Base-by-base conservation (phyloP, 1,284 basidiomycete genomes). In the Malassezia sympodialis region DNA sequence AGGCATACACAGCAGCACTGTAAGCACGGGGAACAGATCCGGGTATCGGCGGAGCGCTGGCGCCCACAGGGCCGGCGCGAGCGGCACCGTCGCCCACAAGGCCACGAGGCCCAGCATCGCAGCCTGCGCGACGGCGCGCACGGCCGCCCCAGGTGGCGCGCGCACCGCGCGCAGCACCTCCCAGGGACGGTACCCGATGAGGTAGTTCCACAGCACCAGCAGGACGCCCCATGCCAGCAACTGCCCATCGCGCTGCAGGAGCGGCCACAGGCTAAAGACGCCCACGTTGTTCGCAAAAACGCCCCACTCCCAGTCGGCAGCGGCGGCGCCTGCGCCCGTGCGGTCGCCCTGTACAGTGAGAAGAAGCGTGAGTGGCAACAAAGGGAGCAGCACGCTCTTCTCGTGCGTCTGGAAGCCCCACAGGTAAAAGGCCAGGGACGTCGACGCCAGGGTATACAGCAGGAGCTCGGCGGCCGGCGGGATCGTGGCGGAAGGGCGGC, bases 341-440 rank as follows among this genome's bases (percentile, higher is more conserved):
- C 69, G 72, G 45, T 74, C 72, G 45, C 73, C 76, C 44, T 77
- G 72, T 12, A 82, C 83, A 0, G 83, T 84, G 45, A 91, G 78
- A 11, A 91, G 78, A 17, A 94, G 78, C 0, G 84, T 87, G 24
- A 91, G 78, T 0, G 90, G 90, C 60, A 94, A 76, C 19, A 94
- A 78, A 2, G 90, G 88, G 0, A 96, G 72, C n/a, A 96, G 73
- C 44, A 94, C 87, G 2, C 86, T 86, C 79, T 94, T 94, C 76
- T 94, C 90, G 76, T 93, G 90, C 26, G 90, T 90, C 72, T 94
- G 90, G 75, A 94, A 93, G 7, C 89, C 90, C 77, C 94, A 91
- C 23, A 96, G 78, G 77, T 90, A 94, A 79, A 94, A 93, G 4
- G 88, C 85, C 78, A 91, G 68, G 3, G 70, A 65, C 6, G 69